Evolutionary conservation across 75 land plant genomes (phyloP).

Genomic region (Cupressus sempervirens): DNA sequence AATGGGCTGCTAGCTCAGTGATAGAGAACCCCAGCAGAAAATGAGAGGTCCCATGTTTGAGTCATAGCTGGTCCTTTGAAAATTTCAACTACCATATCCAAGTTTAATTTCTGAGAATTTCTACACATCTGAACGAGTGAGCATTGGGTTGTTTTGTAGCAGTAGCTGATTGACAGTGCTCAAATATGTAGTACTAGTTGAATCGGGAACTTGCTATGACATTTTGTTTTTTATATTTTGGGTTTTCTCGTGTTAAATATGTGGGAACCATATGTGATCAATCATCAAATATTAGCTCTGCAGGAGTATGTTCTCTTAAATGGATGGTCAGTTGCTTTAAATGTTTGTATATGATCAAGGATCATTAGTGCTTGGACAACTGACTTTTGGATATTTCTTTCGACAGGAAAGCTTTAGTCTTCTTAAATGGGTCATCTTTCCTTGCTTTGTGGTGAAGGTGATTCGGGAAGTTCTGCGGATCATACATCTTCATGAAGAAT

Average conservation of each 20-base stretch:
- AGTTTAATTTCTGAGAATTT: background rate
- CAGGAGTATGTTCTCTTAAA: background rate
- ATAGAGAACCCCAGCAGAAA: too few relatives aligned
- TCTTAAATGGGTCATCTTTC: conserved; percentile 53
- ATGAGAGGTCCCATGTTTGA: too few relatives aligned
- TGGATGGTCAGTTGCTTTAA: background rate
- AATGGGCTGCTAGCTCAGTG: too few relatives aligned
- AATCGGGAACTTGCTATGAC: background rate
- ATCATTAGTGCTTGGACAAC: background rate
- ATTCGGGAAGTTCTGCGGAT: conserved; percentile 46
- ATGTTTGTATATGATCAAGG: background rate
- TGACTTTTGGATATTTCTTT: conserved; percentile 3
- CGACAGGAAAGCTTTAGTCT: conserved; percentile 52
- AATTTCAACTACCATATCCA: background rate
- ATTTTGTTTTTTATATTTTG: background rate
- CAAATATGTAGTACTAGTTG: background rate
- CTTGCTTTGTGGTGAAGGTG: conserved; percentile 50
- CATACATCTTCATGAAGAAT: conserved; percentile 24
- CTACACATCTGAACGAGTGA: background rate
- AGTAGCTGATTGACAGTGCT: background rate
- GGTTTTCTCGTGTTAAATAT: background rate
- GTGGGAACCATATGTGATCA: background rate
- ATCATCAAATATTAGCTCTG: conserved; percentile 7
- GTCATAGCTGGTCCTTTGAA: too few relatives aligned
- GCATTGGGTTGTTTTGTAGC: too few relatives aligned